A percentile compares a stretch with the other conserved stretches of the same genome.
Evolutionary conservation across 768 basidiomycete genomes (phyloP).

Genomic region (Leucocoprinus birnbaumii): DNA sequence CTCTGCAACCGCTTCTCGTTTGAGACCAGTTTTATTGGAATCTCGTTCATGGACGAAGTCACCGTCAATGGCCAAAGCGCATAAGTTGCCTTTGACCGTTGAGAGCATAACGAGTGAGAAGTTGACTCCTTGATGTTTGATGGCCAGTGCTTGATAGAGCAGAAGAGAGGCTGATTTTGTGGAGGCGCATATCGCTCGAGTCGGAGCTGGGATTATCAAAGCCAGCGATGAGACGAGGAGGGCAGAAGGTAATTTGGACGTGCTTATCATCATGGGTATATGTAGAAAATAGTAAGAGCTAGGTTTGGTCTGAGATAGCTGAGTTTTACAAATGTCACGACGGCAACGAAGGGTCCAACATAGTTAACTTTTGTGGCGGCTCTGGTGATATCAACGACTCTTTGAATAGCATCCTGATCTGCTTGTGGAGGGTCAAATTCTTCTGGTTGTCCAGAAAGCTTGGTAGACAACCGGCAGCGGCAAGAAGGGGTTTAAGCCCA

Average conservation of each 20-base stretch:
- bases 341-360: constrained; percentile 65
- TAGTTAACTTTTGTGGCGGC: constrained; percentile 65
- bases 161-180: constrained; percentile 79
- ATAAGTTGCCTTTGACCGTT: no score
- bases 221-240: constrained; percentile 79
- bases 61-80: no score
- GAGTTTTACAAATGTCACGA: constrained; percentile 63
- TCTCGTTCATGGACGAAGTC: no score
- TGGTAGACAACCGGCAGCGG: constrained; percentile 51
- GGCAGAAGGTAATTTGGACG: constrained; percentile 68
- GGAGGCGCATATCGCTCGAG: constrained; percentile 78
- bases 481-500: constrained; percentile 72
- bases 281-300: constrained; percentile 25
- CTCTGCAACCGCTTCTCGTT: no score
- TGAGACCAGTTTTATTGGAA: no score
- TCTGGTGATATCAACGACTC: constrained; percentile 51
- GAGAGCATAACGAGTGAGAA: no score
- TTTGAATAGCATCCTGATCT: constrained; percentile 53
- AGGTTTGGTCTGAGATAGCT: no score
- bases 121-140: constrained; percentile 78
- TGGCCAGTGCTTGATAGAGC: constrained; percentile 76
- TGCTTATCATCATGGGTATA: constrained; percentile 71
- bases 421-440: constrained; percentile 34
- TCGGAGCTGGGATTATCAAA: constrained; percentile 80
- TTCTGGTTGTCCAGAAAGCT: constrained; percentile 1